Evolutionary conservation across 2,329 filamentous ascomycete species (phyloP).

Genomic region (Knufia petricola): DNA sequence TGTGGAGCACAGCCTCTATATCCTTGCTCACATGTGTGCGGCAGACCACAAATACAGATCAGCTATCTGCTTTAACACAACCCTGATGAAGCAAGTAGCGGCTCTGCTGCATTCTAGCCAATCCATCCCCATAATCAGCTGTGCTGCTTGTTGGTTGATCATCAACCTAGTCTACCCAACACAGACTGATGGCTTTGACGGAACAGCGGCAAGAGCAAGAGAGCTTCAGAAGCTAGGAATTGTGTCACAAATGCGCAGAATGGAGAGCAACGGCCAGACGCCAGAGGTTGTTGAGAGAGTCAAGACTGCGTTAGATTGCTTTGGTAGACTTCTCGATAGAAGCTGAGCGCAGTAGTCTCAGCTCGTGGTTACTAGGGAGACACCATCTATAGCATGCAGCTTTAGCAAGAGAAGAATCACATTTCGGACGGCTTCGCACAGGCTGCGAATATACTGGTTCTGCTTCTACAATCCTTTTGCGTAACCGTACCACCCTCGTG

Average conservation of each 20-base stretch:
- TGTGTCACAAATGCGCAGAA: conserved; percentile 51
- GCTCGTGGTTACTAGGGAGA: too few relatives aligned
- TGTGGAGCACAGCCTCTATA: conserved; percentile 65
- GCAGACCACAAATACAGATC: conserved; percentile 69
- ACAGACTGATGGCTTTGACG: conserved; percentile 44
- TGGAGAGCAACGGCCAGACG: conserved; percentile 58
- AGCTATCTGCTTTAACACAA: conserved; percentile 64
- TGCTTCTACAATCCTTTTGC: too few relatives aligned
- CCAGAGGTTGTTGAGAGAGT: conserved; percentile 76
- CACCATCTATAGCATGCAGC: too few relatives aligned
- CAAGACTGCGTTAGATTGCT: conserved; percentile 64
- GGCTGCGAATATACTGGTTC: too few relatives aligned
- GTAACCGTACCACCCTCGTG: too few relatives aligned
- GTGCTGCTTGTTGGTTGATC: conserved; percentile 71
- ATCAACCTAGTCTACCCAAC: conserved; percentile 70
- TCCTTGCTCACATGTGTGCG: conserved; percentile 81
- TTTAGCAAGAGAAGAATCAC: too few relatives aligned
- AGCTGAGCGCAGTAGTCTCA: neutral
- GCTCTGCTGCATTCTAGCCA: conserved; percentile 63
- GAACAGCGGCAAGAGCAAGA: conserved; percentile 54
- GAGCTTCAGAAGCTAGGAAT: conserved; percentile 66
- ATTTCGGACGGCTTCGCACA: too few relatives aligned
- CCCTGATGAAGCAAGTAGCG: conserved; percentile 62
- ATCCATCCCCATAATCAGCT: conserved; percentile 66
- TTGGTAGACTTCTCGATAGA: conserved; percentile 13